Base-by-base conservation (phyloP, 2,329 filamentous ascomycete species). In the Capronia coronata region DNA sequence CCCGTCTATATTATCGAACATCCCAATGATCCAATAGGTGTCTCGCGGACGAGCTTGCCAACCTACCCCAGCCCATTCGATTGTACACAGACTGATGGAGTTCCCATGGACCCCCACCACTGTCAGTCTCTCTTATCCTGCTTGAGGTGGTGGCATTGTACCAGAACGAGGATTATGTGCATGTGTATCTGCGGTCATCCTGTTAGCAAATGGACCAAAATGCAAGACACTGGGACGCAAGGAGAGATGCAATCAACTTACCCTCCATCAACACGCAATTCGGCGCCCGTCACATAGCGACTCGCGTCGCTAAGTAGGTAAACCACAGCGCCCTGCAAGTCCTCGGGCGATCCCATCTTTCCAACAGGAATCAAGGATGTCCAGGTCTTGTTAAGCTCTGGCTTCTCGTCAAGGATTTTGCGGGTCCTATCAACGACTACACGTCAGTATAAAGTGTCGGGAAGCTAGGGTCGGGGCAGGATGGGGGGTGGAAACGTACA, bases 381-480 rank as follows among this genome's bases (percentile, higher is more conserved):
- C 91, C 91, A 97, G 69, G 93, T 84, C 64, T 83, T 77, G 68
- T 89, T 86, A 32, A 97, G 80, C 47, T 93, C 87, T 16, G 90
- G 89, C 68, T 94, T 94, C 52, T 95, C 88, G 57, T 93, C 86
- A 21, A 97, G 79, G 60, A 97, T 96, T 74, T 94, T 94, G 72
- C 89, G 82, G 35, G 89, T 96, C 46, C 87, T 94, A 63, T 5
- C 10, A 21, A 41, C 11, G 48, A 25, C 22, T 4, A 7, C 14
- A n/a, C 7, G 47, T 53, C 14, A 46, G 46, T 39, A 21, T 10
- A 21, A 13, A 40, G 47, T 42, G 27, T 39, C 11, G n/a, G 14
- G 11, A 5, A 5, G 30, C 10, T 13, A 34, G n/a, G 13, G 30
- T 8, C 19, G 4, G 7, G 14, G 19, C 4, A 18, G 34, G 19